phyloP scores from a whole-genome alignment of 345 rosid species.

The Lenwebbia sp. region DNA sequence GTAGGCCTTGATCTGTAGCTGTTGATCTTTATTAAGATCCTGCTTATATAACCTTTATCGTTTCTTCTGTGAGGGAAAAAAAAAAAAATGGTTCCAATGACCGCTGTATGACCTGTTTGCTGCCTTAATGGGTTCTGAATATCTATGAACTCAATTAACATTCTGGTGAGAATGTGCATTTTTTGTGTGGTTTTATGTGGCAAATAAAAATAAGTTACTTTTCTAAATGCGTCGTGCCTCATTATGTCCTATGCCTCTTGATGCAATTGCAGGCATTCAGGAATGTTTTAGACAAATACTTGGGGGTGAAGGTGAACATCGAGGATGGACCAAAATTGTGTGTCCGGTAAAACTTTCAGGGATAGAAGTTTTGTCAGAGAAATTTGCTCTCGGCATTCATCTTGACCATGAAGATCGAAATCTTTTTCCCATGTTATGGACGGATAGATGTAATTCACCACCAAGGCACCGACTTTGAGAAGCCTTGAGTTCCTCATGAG shows the following conservation, averaged over 20 bases:
- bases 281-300: slow-evolving; percentile 47
- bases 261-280: slow-evolving; percentile 48
- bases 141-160: background rate
- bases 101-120: background rate
- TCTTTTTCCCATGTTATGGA: background rate
- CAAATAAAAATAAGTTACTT: background rate
- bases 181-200: background rate
- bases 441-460: background rate
- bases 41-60: background rate
- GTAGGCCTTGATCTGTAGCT: background rate
- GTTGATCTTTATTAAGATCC: background rate
- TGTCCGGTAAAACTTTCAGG: background rate
- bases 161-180: background rate
- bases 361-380: background rate
- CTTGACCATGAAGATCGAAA: background rate
- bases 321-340: background rate
- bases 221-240: background rate
- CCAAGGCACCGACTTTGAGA: background rate
- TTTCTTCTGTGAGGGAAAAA: background rate
- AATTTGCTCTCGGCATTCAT: background rate
- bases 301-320: slow-evolving; percentile 46
- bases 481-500: background rate
- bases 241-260: background rate
- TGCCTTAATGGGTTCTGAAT: background rate
- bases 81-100: background rate